Base-by-base conservation (phyloP, 495 filamentous ascomycete species). In the Penicillium nucicola region DNA sequence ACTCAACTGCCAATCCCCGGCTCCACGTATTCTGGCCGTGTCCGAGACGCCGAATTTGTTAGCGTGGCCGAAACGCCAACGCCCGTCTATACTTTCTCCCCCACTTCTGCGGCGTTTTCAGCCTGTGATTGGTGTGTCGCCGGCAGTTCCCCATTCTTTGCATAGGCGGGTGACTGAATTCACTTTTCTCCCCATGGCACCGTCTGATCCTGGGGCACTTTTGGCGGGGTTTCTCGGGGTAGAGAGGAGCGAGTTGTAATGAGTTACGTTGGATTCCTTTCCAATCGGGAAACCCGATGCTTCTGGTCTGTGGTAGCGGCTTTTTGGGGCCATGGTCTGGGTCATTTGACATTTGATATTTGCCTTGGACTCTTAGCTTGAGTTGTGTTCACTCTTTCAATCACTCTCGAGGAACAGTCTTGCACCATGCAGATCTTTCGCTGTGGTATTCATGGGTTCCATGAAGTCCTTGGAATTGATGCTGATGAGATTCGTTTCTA, bases 361-460 rank as follows among this genome's bases (percentile, higher is more conserved):
- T n/a, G n/a, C n/a, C n/a, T n/a, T n/a, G n/a, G n/a, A n/a, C n/a
- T n/a, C 22, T 23, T 23, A 7, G 7, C 22, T 23, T 23, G 22
- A 20, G 11, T 20, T 19, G 37, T 39, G 19, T 22, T 19, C 9
- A 17, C 23, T 11, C 8, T 11, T 11, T 23, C 37, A 12, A 10
- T 19, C 37, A 12, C 18, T 19, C 11, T 18, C 15, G 14, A 15
- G 15, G 10, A 36, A 11, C n/a, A 14, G 6, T 17, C 8, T 9
- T 4, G 3, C 46, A 48, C 23, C 18, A 58, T 65, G 55, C 22
- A 56, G 5, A 52, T 66, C 30, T 42, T 37, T 11, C 60, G 64
- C 23, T 61, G 57, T 35, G 64, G 64, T 0, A 64, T 66, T 52
- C 64, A 66, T 45, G 64, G 64, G 4, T 64, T 64, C 48, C 55